phyloP scores from a whole-genome alignment of 441 rosid species.

The Erodium texanum region DNA sequence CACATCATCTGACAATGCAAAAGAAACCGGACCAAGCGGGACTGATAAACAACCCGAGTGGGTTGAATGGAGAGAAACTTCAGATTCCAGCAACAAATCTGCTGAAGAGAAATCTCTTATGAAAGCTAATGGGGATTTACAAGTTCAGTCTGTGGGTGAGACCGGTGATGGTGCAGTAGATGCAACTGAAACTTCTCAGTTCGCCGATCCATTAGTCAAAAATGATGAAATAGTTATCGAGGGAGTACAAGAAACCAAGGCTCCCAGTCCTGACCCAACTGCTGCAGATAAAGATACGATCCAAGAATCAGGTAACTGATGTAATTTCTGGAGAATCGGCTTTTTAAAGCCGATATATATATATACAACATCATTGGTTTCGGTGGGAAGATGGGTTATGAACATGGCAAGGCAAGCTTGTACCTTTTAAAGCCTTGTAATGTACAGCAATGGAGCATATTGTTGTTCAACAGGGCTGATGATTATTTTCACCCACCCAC shows the following conservation, averaged over 20 bases:
- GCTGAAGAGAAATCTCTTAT: constrained; percentile 22
- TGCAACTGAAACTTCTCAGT: constrained; percentile 21
- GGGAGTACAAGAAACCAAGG: too few relatives aligned
- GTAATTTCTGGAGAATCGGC: constrained; percentile 21
- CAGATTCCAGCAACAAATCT: constrained; percentile 34
- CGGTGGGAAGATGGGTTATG: constrained; percentile 16
- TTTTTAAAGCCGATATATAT: constrained; percentile 1
- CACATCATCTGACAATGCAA: constrained; percentile 25
- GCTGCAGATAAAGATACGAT: constrained; percentile 14
- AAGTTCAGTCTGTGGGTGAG: constrained; percentile 26
- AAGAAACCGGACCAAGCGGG: constrained; percentile 30
- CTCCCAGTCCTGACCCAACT: not conserved
- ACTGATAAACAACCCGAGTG: constrained; percentile 54
- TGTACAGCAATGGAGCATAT: constrained; percentile 5
- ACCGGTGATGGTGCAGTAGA: constrained; percentile 22
- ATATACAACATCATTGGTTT: constrained; percentile 11
- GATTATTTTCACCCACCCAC: constrained; percentile 1
- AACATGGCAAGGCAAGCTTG: not conserved
- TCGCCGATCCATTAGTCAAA: constrained; percentile 12
- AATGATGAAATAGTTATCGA: not conserved
- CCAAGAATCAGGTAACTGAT: constrained; percentile 25
- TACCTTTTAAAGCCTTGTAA: not conserved
- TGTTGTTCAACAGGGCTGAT: constrained; percentile 7
- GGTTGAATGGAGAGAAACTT: constrained; percentile 90
- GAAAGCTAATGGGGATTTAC: constrained; percentile 38